Evolutionary conservation across 2,329 filamentous ascomycete species (phyloP).

Genomic region (Epichloe brachyelytri): DNA sequence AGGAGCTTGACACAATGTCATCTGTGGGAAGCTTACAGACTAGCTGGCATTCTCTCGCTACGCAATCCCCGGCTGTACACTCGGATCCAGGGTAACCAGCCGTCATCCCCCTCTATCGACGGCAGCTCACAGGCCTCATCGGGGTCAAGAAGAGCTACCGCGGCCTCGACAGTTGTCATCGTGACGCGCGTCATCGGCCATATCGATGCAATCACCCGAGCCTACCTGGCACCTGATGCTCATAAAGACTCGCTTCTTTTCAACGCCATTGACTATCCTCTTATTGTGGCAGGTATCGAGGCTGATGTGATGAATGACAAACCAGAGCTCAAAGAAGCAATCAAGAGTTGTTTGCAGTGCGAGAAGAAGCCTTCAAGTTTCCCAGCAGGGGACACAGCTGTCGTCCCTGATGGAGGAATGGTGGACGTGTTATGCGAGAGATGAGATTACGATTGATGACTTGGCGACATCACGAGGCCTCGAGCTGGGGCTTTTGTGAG

Average conservation of each 20-base stretch:
- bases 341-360: constrained; percentile 1
- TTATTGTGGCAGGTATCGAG: background rate
- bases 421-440: background rate
- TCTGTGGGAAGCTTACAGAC: constrained; percentile 1
- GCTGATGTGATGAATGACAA: background rate
- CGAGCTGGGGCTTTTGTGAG: constrained; percentile 1
- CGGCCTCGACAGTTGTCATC: background rate
- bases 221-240: background rate
- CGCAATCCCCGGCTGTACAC: background rate
- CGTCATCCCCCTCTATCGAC: background rate
- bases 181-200: constrained; percentile 1
- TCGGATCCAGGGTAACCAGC: background rate
- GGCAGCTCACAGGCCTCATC: background rate
- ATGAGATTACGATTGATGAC: background rate
- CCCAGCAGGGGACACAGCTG: background rate
- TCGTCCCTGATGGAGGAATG: background rate
- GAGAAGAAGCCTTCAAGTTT: background rate
- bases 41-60: background rate
- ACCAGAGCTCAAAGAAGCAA: background rate
- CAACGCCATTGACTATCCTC: constrained; percentile 3
- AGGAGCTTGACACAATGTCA: background rate
- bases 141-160: background rate
- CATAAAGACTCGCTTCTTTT: constrained; percentile 1
- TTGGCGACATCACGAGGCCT: background rate
- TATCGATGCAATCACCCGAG: background rate